Evolutionary conservation across 345 rosid species (phyloP), one percentile per base, ranked within the genome.

Genomic region (Crucihimalaya himalaica): DNA sequence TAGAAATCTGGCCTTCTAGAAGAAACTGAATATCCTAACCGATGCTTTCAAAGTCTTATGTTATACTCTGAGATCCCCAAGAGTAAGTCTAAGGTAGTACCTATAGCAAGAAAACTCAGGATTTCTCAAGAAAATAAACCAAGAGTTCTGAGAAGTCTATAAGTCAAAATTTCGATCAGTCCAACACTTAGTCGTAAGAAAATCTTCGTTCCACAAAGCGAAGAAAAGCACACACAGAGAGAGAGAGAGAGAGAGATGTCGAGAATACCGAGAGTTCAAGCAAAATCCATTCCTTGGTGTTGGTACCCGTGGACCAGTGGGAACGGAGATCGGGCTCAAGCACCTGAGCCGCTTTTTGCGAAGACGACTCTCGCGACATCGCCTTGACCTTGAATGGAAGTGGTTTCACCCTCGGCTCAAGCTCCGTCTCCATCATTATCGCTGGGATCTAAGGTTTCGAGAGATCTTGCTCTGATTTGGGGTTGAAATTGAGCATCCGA

Each of bases 211-310:
- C 42, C 13, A 59, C 8, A 50, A 43, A 64, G 16, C 23, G 62
- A 39, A 31, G 7, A 20, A 34, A 12, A 15, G 34, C 34, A 31
- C 34, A 29, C 5, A 29, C 32, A 29, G 32, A 29, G 29, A 29
- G 27, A 55, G 52, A 37, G 57, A 55, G 56, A 18, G 66, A 68
- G 54, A 21, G 40, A n/a, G 29, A 48, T n/a, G 13, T 13, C 1
- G 48, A 62, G 10, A 23, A n/a, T 79, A 90, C 97, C 63, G 86
- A 91, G 71, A 90, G 94, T 72, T 90, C 97, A 9, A 90, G 89
- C 68, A 90, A 74, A 80, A 90, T 88, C 97, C 97, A 90, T 71
- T 90, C 97, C 71, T 90, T 88, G 71, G 92, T 88, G 83, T 90
- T 90, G 73, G 97, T 88, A 31, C 82, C 90, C 35, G 97, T 79